These are phyloP conservation scores for Sanghuangporus weigelae DNA, from an alignment of 1,284 basidiomycete genomes.

Conservation along the genomic window DNA sequence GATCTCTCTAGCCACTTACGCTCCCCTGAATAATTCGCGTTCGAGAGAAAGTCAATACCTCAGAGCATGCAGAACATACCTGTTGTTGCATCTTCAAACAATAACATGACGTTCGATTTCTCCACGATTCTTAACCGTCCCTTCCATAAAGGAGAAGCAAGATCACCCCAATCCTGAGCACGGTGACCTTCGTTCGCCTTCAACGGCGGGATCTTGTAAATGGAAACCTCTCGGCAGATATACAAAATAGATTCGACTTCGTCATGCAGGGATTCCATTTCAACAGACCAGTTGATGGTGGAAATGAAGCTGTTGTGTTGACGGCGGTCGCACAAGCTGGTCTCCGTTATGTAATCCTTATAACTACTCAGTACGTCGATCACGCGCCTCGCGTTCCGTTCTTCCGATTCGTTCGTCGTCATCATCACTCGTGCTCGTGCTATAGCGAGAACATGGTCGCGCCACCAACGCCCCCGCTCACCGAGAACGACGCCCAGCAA, in stretches of 20 bases:
- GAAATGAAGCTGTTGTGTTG: not conserved
- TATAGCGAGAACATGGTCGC: conserved; percentile 26
- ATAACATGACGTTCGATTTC: conserved; percentile 52
- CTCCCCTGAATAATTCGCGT: conserved; percentile 41
- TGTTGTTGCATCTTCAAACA: conserved; percentile 72
- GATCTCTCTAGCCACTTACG: conserved; percentile 34
- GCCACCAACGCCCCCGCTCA: conserved; percentile 13
- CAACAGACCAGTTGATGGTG: conserved; percentile 1
- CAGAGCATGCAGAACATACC: conserved; percentile 41
- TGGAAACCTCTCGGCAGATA: conserved; percentile 80
- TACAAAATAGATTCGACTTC: conserved; percentile 84
- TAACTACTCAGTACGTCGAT: not conserved
- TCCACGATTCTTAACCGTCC: conserved; percentile 84
- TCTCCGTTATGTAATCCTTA: not conserved
- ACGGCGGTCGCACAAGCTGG: not conserved
- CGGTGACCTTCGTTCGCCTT: conserved; percentile 82
- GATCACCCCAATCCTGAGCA: conserved; percentile 83
- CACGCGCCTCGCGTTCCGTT: not conserved
- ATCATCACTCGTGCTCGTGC: not conserved
- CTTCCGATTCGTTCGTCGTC: no score
- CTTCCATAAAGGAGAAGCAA: conserved; percentile 81
- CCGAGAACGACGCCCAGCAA: conserved; percentile 6
- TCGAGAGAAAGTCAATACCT: not conserved
- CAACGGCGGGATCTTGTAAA: conserved; percentile 79
- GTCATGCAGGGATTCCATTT: conserved; percentile 57